Base-by-base conservation (phyloP, 257 asterid genomes). In the Gentiana straminea region DNA sequence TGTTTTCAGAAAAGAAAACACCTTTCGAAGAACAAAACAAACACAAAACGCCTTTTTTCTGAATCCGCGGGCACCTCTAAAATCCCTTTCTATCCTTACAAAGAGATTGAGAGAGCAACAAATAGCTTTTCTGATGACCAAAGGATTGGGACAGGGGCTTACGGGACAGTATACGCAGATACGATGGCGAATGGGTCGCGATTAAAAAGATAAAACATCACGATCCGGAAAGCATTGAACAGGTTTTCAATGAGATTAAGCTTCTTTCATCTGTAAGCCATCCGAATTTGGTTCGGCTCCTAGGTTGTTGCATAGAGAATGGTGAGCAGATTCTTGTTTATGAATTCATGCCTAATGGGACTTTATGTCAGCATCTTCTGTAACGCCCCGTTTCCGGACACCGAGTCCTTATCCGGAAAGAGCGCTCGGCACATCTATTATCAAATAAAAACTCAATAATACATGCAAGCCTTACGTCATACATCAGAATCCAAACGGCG, bases 151-250 rank as follows among this genome's bases (percentile, higher is more conserved):
- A 90, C 89, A 0, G 98, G 98, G 1, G 98, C 98, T 49, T 84
- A 90, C 35, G 98, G 98, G 49, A 90, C 98, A 7, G 96, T 90
- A 54, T 90, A 90, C 48, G 79, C 83, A 1, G 98, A 96, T 39
- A 75, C 76, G 81, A 79, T 37, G 80, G 73, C 32, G 93, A 84
- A 49, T 72, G 77, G 66, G 97, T 82, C 37, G 97, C 97, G 9
- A 78, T 89, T 62, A 89, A 89, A 89, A 86, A 79, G 47, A 70
- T 86, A 56, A 77, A 85, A 52, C 76, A 80, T 51, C 82, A 70
- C 0, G 97, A 86, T 59, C 81, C 74, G 2, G 93, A 89, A 24
- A 75, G 90, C 35, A 59, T 72, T 3, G 94, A 81, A 38, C 94
- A 86, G 58, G 95, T 89, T 15, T 84, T 86, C 94, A 86, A 90